Conservation (phyloP, 140 eudicot species). For the Erigeron philadelphicus region DNA sequence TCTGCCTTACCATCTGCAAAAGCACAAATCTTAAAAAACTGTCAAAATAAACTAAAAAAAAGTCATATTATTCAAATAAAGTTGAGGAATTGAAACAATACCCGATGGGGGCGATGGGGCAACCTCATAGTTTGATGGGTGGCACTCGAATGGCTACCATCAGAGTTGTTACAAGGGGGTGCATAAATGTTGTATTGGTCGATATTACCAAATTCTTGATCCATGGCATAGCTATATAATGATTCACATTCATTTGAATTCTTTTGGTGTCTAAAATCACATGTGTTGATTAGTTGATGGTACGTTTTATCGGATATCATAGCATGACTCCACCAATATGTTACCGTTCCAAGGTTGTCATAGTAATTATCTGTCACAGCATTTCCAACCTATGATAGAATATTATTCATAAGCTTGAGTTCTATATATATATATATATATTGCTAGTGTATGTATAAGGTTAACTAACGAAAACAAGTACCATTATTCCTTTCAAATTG, state of each 20-base stretch:
- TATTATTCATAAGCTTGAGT: conserved; percentile 7
- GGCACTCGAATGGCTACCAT: conserved; percentile 34
- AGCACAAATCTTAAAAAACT: background rate
- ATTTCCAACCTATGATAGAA: conserved; percentile 67
- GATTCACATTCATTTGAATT: conserved; percentile 90
- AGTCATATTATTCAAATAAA: background rate
- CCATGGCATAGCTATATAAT: conserved; percentile 81
- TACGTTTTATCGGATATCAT: conserved; percentile 94
- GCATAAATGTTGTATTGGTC: conserved; percentile 97
- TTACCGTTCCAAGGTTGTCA: conserved; percentile 93
- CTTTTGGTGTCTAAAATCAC: conserved; percentile 72
- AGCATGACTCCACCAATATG: conserved; percentile 99
- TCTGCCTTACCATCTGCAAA: conserved; percentile 43
- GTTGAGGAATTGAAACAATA: conserved; percentile 1
- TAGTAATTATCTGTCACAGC: conserved; percentile 96
- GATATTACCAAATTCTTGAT: conserved; percentile 89
- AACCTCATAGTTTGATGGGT: conserved; percentile 59
- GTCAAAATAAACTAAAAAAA: background rate
- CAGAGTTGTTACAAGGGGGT: conserved; percentile 84
- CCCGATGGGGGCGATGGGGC: conserved; percentile 71
- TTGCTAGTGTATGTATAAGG: background rate
- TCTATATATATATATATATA: background rate
- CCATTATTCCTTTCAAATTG: conserved; percentile 87
- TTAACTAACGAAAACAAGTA: conserved; percentile 18
- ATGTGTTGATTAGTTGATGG: conserved; percentile 69